Conservation (phyloP, 805 yeast species). For the Clavispora asparagi region DNA sequence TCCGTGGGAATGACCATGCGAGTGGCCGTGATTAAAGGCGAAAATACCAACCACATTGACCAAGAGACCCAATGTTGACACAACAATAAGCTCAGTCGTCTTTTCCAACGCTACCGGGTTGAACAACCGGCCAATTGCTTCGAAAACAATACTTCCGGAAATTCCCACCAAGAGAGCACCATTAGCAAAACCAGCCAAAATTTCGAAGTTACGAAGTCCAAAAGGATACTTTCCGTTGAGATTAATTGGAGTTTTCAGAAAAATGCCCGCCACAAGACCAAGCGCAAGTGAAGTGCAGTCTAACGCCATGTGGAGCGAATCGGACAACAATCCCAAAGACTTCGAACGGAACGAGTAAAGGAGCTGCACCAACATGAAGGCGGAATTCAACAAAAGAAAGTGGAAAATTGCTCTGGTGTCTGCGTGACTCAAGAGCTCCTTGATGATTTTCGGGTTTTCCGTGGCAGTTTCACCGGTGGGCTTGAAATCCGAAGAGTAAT, state of each 20-base stretch:
- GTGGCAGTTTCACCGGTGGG: background rate
- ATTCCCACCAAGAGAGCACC: constrained; percentile 86
- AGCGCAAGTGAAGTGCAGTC: constrained; percentile 89
- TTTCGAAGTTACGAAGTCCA: constrained; percentile 80
- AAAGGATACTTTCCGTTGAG: constrained; percentile 75
- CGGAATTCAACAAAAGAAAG: constrained; percentile 76
- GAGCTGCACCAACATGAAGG: constrained; percentile 92
- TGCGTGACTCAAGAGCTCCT: constrained; percentile 29
- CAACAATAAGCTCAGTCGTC: constrained; percentile 80
- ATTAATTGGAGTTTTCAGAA: constrained; percentile 34
- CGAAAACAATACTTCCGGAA: constrained; percentile 80
- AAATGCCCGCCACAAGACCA: constrained; percentile 80
- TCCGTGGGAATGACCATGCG: constrained; percentile 40
- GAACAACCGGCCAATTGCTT: constrained; percentile 75
- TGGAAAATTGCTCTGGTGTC: constrained; percentile 89
- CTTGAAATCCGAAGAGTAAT: constrained; percentile 1
- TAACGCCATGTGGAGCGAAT: constrained; percentile 92
- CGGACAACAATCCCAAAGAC: constrained; percentile 86
- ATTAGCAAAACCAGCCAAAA: constrained; percentile 92
- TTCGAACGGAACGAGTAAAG: constrained; percentile 89
- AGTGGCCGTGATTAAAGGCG: constrained; percentile 87
- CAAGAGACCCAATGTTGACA: constrained; percentile 74
- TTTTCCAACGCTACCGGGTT: constrained; percentile 74
- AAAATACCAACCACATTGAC: constrained; percentile 91
- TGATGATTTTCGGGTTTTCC: constrained; percentile 17